A percentile compares a stretch with the other conserved stretches of the same genome.
Conservation (phyloP, 129 eudicot genomes). For the Saussurea involucrata region DNA sequence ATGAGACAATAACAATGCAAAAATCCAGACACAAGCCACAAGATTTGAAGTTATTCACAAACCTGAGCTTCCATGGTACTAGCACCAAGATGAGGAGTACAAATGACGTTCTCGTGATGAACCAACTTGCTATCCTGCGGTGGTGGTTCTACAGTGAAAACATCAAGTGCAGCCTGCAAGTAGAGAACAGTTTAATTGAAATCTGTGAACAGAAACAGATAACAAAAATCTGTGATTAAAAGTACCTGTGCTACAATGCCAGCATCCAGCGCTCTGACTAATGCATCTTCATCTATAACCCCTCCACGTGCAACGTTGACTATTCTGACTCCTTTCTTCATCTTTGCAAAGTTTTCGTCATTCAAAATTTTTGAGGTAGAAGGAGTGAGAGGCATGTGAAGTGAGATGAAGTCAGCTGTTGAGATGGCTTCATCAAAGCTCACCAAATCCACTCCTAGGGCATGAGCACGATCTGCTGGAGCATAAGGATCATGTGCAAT, state of each 20-base stretch:
- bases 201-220: not conserved
- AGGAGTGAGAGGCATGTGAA: constrained; percentile 95
- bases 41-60: constrained; percentile 1
- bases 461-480: constrained; percentile 94
- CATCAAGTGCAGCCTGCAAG: constrained; percentile 92
- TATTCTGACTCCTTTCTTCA: constrained; percentile 91
- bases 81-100: constrained; percentile 96
- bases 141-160: constrained; percentile 86
- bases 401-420: constrained; percentile 87
- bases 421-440: constrained; percentile 84
- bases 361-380: constrained; percentile 67
- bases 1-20: not conserved
- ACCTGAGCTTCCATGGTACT: constrained; percentile 97
- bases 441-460: constrained; percentile 86
- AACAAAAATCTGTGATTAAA: not conserved
- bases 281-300: constrained; percentile 90
- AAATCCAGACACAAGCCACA: not conserved
- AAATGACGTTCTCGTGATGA: constrained; percentile 73
- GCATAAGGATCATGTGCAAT: constrained; percentile 97
- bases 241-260: constrained; percentile 97
- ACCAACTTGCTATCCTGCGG: constrained; percentile 75
- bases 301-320: constrained; percentile 97
- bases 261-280: constrained; percentile 78
- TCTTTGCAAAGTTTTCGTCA: constrained; percentile 81
- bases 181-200: not conserved